Evolutionary conservation across 495 filamentous ascomycete genomes (phyloP).

Genomic region (Poronia punctata): DNA sequence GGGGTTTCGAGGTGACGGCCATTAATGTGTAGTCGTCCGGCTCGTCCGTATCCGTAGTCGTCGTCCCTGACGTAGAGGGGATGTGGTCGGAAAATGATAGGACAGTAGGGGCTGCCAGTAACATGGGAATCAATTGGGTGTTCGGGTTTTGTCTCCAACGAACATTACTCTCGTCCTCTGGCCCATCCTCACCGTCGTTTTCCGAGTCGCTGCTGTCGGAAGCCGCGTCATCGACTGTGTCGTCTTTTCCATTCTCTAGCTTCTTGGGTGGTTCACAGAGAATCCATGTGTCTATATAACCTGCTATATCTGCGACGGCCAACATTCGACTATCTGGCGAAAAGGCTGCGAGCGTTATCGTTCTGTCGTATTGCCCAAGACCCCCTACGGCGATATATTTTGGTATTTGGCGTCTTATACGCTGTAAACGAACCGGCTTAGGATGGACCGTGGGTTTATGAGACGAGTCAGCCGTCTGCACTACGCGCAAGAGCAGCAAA

Average conservation of each 20-base stretch:
- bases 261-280: constrained; percentile 42
- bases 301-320: constrained; percentile 71
- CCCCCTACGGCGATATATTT: constrained; percentile 56
- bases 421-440: constrained; percentile 47
- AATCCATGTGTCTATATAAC: constrained; percentile 81
- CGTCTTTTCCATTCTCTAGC: constrained; percentile 26
- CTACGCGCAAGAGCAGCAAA: constrained; percentile 52
- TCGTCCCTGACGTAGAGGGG: constrained; percentile 22
- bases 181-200: constrained; percentile 46
- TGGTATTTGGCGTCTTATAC: constrained; percentile 49
- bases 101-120: constrained; percentile 60
- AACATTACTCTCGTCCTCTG: neutral
- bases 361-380: constrained; percentile 70
- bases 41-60: constrained; percentile 33
- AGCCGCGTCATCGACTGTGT: constrained; percentile 15
- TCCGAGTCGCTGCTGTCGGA: constrained; percentile 41
- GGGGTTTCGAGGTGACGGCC: constrained; percentile 65
- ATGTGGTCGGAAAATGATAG: constrained; percentile 57
- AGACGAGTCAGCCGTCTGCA: constrained; percentile 14
- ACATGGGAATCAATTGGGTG: constrained; percentile 66
- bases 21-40: constrained; percentile 55
- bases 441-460: constrained; percentile 36
- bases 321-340: constrained; percentile 75
- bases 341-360: constrained; percentile 68
- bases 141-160: constrained; percentile 34